Evolutionary conservation across 75 land plant genomes (phyloP).

Genomic region (Pinus taeda): DNA sequence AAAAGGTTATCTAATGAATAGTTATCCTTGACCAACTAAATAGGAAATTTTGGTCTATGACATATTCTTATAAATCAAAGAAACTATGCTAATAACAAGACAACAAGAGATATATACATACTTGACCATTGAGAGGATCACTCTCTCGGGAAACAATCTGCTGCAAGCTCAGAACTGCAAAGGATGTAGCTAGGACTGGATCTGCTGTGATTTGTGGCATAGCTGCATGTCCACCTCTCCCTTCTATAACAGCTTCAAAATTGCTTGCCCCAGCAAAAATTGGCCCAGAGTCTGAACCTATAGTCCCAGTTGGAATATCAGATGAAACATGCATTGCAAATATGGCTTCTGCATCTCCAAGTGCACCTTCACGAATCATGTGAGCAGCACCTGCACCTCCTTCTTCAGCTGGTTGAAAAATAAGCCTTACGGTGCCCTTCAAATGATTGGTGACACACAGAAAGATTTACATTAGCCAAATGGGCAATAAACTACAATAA

Average conservation of each 20-base stretch:
- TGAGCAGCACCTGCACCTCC: slow-evolving; percentile 73
- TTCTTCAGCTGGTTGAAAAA: slow-evolving; percentile 94
- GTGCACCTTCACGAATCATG: slow-evolving; percentile 87
- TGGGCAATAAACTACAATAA: too few relatives aligned
- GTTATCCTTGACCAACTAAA: neutral
- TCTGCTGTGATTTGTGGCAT: slow-evolving; percentile 54
- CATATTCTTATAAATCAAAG: too few relatives aligned
- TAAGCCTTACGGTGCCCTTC: slow-evolving; percentile 75
- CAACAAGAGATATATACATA: slow-evolving; percentile 15
- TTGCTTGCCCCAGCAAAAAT: slow-evolving; percentile 44
- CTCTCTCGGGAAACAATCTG: slow-evolving; percentile 74
- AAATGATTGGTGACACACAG: neutral
- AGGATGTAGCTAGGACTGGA: slow-evolving; percentile 74
- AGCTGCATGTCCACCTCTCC: slow-evolving; percentile 83
- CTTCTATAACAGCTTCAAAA: slow-evolving; percentile 60
- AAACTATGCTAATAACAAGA: neutral
- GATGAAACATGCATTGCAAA: slow-evolving; percentile 69
- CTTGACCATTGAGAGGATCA: slow-evolving; percentile 74
- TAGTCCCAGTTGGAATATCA: slow-evolving; percentile 40
- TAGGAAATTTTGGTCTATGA: too few relatives aligned
- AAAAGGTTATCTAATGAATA: neutral
- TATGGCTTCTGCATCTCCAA: slow-evolving; percentile 73
- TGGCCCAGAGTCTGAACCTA: slow-evolving; percentile 49
- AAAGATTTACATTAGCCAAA: too few relatives aligned
- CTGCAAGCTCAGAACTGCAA: slow-evolving; percentile 68